Evolutionary conservation across 148 eudicot species (phyloP), one percentile per base, ranked within the genome.

Genomic region (Rhododendron ferrugineum): DNA sequence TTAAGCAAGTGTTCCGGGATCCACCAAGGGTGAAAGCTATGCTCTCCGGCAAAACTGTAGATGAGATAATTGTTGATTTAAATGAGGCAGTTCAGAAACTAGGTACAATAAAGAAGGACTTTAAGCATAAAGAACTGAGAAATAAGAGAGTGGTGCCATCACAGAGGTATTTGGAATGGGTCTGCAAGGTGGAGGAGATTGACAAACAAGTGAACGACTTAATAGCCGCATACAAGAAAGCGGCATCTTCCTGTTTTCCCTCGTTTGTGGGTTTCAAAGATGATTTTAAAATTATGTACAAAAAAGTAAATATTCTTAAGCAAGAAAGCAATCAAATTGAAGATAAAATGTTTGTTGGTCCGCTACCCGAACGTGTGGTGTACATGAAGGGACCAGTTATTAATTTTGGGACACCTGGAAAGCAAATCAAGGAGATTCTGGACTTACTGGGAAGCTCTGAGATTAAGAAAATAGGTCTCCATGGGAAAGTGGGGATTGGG

Each of bases 401-500:
- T 5, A n/a, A 32, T 20, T 58, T 32, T 62, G n/a, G 6, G 11
- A 11, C 50, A 23, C 84, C 4, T 82, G 50, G 13, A 62, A 60
- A 82, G 34, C 49, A 42, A 1, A 23, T 84, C 11, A 32, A 78
- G n/a, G 2, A 58, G 52, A 77, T 78, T 40, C 18, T 84, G 34
- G 9, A 56, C 23, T 44, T 13, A 16, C 58, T 84, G 26, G 9
- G 11, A 30, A 78, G 30, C 8, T 7, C 60, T 34, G 22, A 56
- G 26, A 42, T 42, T 60, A 58, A 78, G 28, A 37, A 52, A 13
- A 78, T 84, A 13, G 52, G 86, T 18, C 13, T 84, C 7, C 22
- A 3, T 1, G 86, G 86, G 46, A 77, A 22, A 11, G 34, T 85
- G 77, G 86, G 86, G 23, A 80, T 70, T 62, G 86, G 86, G 36